These are phyloP conservation scores for Syzygium jambos DNA, from an alignment of 345 rosid species.

Conservation along the genomic window DNA sequence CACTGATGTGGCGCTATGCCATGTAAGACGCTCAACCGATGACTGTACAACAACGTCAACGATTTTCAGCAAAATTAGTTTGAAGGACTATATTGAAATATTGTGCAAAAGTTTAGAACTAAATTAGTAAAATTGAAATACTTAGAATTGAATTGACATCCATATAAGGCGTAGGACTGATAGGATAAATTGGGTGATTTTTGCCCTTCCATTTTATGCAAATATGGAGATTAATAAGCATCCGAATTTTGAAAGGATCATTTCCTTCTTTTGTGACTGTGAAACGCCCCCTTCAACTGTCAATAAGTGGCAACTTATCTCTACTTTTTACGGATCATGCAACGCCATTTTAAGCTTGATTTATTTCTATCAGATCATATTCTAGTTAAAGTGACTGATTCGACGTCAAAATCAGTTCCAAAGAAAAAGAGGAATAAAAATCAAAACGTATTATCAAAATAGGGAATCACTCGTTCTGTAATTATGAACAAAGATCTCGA, in stretches of 20 bases:
- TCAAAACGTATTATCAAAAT: not conserved
- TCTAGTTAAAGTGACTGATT: not conserved
- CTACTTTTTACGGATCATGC: not conserved
- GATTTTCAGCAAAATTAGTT: too few relatives aligned
- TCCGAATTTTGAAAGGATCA: not conserved
- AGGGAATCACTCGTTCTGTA: fast-evolving
- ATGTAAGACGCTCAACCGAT: too few relatives aligned
- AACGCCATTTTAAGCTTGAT: not conserved
- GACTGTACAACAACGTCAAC: fast-evolving
- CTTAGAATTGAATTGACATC: not conserved
- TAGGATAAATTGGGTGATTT: not conserved
- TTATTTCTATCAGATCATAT: not conserved
- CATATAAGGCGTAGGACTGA: fast-evolving
- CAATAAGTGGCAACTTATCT: not conserved
- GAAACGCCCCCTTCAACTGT: not conserved
- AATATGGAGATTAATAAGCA: not conserved
- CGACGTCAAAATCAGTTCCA: not conserved
- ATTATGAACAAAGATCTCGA: fast-evolving
- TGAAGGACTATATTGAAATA: not conserved
- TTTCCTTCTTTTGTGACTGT: not conserved
- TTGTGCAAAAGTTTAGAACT: fast-evolving
- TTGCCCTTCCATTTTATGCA: not conserved
- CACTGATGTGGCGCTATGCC: too few relatives aligned
- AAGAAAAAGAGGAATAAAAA: not conserved
- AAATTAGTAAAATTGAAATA: not conserved